Conservation (phyloP, 805 yeast species). For the Lachancea waltii region DNA sequence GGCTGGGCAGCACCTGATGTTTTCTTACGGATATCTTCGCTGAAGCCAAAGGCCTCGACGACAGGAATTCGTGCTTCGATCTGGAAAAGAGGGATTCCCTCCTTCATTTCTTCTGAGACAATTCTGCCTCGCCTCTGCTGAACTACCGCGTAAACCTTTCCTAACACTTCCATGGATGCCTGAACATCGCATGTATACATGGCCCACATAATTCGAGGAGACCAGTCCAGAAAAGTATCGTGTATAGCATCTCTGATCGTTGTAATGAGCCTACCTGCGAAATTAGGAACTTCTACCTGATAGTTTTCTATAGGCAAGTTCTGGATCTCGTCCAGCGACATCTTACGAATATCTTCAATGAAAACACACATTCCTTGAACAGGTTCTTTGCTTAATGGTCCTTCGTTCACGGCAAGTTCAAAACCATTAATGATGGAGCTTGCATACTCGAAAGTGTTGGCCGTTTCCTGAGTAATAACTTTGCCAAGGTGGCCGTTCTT, state of each 20-base stretch:
- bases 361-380: slow-evolving; percentile 71
- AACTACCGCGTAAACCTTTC: slow-evolving; percentile 91
- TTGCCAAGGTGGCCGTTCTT: slow-evolving; percentile 33
- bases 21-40: slow-evolving; percentile 86
- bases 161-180: slow-evolving; percentile 88
- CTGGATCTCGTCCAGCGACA: slow-evolving; percentile 27
- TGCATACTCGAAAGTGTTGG: slow-evolving; percentile 38
- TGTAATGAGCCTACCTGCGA: slow-evolving; percentile 69
- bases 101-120: slow-evolving; percentile 90
- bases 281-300: slow-evolving; percentile 36
- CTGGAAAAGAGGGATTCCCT: slow-evolving; percentile 94
- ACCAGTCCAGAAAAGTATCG: slow-evolving; percentile 64
- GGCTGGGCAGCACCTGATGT: slow-evolving; percentile 98
- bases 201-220: slow-evolving; percentile 88
- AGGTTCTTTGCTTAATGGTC: slow-evolving; percentile 86
- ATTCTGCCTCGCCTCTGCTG: slow-evolving; percentile 83
- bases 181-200: slow-evolving; percentile 93
- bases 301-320: slow-evolving; percentile 19
- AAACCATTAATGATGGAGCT: slow-evolving; percentile 75
- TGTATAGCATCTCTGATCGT: slow-evolving; percentile 69
- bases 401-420: slow-evolving; percentile 72
- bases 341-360: slow-evolving; percentile 35
- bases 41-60: slow-evolving; percentile 91
- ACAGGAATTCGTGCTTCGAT: slow-evolving; percentile 84
- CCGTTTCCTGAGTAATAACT: slow-evolving; percentile 18